Base-by-base conservation (phyloP, 169 alveolate species). In the Plasmodium chabaudi region DNA sequence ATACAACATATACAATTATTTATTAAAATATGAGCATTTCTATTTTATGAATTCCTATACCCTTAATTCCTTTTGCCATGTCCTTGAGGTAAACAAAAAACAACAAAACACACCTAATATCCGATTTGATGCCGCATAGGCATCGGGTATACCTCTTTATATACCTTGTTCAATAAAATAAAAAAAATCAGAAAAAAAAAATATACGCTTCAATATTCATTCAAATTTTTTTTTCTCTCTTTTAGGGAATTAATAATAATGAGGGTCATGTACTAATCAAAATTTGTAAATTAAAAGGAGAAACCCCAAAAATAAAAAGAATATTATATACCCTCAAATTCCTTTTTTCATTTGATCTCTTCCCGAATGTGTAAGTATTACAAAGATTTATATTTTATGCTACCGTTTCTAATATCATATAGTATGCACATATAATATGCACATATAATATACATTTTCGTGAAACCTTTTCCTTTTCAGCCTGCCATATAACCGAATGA, bases 241-340 rank as follows among this genome's bases (percentile, higher is more conserved):
- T 73, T 51, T 15, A 77, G 88, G 88, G 88, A 34, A 77, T 77
- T 68, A 77, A 77, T 59, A 77, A 77, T 5, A 77, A 77, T 25
- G 88, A 77, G 61, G 88, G 88, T 4, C 88, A 77, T 44, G 88
- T 77, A 15, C 56, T 77, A 21, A 77, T 77, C 47, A 77, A 77
- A 27, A 68, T 77, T 39, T 77, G 72, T 67, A 77, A 77, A 56
- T 55, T 64, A 55, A 61, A 53, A 64, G n/a, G 69, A 46, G 88
- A 77, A 34, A 44, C 77, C n/a, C 88, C 19, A 4, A 77, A 77
- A 64, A 77, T 77, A 63, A 77, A 77, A 65, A 77, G 88, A 44
- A 77, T 77, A 25, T 56, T 77, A 44, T 77, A 77, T 25, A 77
- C 88, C 21, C 77, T 77, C 9, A 77, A 77, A 39, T 77, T 77